Evolutionary conservation across 768 basidiomycete genomes (phyloP).

Genomic region (Rhizopogon vulgaris): DNA sequence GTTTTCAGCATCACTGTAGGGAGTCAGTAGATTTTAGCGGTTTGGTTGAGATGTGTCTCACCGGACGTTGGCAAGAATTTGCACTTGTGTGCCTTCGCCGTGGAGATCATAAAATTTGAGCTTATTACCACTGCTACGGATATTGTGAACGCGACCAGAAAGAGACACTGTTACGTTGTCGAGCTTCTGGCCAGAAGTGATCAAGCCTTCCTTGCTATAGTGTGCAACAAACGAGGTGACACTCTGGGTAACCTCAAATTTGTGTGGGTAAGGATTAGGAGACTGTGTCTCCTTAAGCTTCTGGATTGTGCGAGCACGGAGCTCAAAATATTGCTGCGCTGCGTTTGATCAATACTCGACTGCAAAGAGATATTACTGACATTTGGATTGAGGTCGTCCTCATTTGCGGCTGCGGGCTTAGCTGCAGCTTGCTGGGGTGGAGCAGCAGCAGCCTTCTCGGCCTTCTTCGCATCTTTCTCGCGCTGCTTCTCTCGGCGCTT

Average conservation of each 20-base stretch:
- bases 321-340: conserved; percentile 92
- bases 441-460: conserved; percentile 58
- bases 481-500: conserved; percentile 91
- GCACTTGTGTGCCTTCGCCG: conserved; percentile 87
- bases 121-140: conserved; percentile 76
- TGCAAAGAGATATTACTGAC: conserved; percentile 41
- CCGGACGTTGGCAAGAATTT: conserved; percentile 91
- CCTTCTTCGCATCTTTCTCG: conserved; percentile 66
- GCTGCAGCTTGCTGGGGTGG: conserved; percentile 36
- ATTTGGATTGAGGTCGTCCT: conserved; percentile 87
- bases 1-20: conserved; percentile 54
- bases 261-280: conserved; percentile 98
- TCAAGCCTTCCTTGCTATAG: conserved; percentile 70
- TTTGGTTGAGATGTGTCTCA: conserved; percentile 27
- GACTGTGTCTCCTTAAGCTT: conserved; percentile 76
- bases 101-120: conserved; percentile 93
- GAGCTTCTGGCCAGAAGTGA: conserved; percentile 61
- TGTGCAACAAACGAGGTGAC: conserved; percentile 65
- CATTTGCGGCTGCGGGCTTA: conserved; percentile 40
- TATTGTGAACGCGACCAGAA: conserved; percentile 90
- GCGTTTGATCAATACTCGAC: no score
- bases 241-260: conserved; percentile 85
- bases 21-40: background rate
- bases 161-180: conserved; percentile 54
- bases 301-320: conserved; percentile 84